Base-by-base conservation (phyloP, 2,329 filamentous ascomycete genomes). In the Metarhizium robertsii region DNA sequence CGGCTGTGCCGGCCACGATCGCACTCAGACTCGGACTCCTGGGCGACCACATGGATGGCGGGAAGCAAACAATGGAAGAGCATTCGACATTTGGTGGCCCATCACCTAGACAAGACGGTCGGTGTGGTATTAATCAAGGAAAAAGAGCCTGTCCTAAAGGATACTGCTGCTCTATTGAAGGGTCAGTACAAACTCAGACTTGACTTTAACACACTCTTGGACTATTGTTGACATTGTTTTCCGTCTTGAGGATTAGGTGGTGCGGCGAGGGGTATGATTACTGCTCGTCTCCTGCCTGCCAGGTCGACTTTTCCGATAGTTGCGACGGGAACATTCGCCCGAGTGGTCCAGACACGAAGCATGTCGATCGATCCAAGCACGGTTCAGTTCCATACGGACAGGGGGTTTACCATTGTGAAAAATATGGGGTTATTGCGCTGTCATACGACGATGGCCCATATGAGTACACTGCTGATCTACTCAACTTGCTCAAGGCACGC, bases 281-380 rank as follows among this genome's bases (percentile, higher is more conserved):
- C 67, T 87, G 84, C 68, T 74, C 75, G 34, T 77, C 81, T 20
- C 84, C 84, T 2, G 77, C 83, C 53, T 87, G 84, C 63, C 75
- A 81, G 64, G 80, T 84, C 62, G 69, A 77, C 60, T 84, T 80
- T 60, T 81, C 81, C n/a, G 74, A 81, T 20, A 76, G 69, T 4
- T 87, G 84, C 60, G 82, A 85, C 60, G 82, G 78, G 53, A 85
- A 85, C 60, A 72, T 61, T 75, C 80, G 52, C 57, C 76, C 59
- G 3, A 56, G 58, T 0, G 84, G 84, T 1, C 70, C 73, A 8
- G 79, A 82, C 57, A 86, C 83, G 0, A 74, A 75, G 3, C 70
- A 68, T 1, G 66, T 85, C 49, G 65, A 74, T 20, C 76, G 84
- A 8, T 72, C 79, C 2, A 73, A 79, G 49, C 58, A 81, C 2